Evolutionary conservation across 768 basidiomycete genomes (phyloP), one percentile per base, ranked within the genome.

Genomic region (Epithele typhae): DNA sequence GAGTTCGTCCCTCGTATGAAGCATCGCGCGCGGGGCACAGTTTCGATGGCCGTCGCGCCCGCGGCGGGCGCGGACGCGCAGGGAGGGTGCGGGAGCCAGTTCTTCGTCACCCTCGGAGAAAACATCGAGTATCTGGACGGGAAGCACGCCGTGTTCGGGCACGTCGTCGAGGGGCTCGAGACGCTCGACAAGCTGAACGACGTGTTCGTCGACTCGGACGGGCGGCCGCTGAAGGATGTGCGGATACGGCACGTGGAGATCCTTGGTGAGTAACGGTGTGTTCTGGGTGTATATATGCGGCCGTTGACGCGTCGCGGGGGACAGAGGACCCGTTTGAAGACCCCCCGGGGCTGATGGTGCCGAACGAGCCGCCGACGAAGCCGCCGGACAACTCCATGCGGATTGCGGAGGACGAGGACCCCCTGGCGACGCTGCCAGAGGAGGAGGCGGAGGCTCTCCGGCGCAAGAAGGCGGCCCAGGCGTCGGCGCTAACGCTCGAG

Each of bases 21-120:
- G 66, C 96, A 99, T 62, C 74, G 73, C 0, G 67, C 72, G 8
- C 83, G 78, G 55, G 96, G 96, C 17, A 97, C 92, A 0, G 87
- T 99, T 14, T 97, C 93, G 0, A 98, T 98, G 96, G 96, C 96
- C 7, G 82, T 97, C 9, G 89, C 95, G 3, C 92, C 92, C n/a
- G 71, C 81, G 1, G 54, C 85, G 11, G 83, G 80, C 41, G 80
- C 76, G 3, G 70, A 78, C 24, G 58, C 54, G 22, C 62, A 63
- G 15, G 87, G 79, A n/a, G 87, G 93, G 12, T 92, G 91, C 56
- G 95, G 92, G 10, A 89, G 87, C 57, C 96, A 98, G 59, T 99
- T 98, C 73, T 99, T 97, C 68, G 78, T 99, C 59, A 99, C 96
- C 0, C 76, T 99, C 2, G 83, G 75, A 10, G 87, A 94, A 56